Evolutionary conservation across 2,329 filamentous ascomycete species (phyloP).

Genomic region (Curvularia verruculosa): DNA sequence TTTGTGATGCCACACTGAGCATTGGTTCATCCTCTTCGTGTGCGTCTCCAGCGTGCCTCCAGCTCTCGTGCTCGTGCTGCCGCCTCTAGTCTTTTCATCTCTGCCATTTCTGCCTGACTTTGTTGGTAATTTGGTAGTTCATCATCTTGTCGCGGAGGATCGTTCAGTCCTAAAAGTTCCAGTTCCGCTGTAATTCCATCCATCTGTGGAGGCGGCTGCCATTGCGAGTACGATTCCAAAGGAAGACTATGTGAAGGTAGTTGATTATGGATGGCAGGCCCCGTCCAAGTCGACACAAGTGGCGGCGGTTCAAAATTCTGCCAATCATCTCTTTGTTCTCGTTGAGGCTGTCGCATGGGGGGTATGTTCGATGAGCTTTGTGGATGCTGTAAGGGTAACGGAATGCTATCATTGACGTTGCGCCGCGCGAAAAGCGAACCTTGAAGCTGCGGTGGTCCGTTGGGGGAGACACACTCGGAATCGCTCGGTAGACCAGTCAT

Average conservation of each 20-base stretch:
- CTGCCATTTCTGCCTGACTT: constrained; percentile 55
- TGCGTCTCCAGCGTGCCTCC: constrained; percentile 51
- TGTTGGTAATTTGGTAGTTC: constrained; percentile 56
- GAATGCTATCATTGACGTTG: constrained; percentile 34
- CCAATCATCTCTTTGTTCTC: constrained; percentile 29
- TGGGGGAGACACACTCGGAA: constrained; percentile 41
- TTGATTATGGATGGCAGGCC: constrained; percentile 16
- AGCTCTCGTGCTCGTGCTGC: constrained; percentile 53
- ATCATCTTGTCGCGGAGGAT: constrained; percentile 40
- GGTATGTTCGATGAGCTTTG: constrained; percentile 18
- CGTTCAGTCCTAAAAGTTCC: constrained; percentile 39
- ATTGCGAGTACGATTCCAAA: constrained; percentile 20
- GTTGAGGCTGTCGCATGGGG: constrained; percentile 12
- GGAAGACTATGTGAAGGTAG: constrained; percentile 11
- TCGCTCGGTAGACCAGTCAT: constrained; percentile 43
- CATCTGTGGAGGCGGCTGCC: constrained; percentile 28
- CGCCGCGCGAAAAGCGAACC: constrained; percentile 43
- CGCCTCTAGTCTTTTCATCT: constrained; percentile 49
- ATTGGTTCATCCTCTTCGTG: constrained; percentile 11
- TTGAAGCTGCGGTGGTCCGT: constrained; percentile 40
- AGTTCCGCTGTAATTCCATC: constrained; percentile 38
- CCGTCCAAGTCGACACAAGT: constrained; percentile 14
- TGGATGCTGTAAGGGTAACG: constrained; percentile 30
- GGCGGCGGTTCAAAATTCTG: constrained; percentile 34
- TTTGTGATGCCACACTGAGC: not conserved